A percentile compares a stretch with the other conserved stretches of the same genome.
Evolutionary conservation across 768 basidiomycete genomes (phyloP).

Genomic region (Tulasnella sp.): DNA sequence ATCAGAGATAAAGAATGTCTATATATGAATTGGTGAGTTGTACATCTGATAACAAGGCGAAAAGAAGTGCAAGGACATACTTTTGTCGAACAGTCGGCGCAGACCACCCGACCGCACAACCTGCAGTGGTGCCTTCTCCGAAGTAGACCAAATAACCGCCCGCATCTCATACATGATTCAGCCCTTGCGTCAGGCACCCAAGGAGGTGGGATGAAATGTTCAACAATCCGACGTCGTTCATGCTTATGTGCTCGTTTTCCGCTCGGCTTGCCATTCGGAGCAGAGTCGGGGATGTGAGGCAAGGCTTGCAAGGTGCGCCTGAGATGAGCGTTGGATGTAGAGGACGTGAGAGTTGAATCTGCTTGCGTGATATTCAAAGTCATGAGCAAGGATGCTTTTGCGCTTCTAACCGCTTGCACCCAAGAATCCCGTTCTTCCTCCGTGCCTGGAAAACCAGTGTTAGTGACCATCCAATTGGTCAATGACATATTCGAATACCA

Average conservation of each 20-base stretch:
- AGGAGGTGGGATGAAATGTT: slow-evolving; percentile 86
- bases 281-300: slow-evolving; percentile 61
- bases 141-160: slow-evolving; percentile 69
- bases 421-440: slow-evolving; percentile 66
- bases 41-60: slow-evolving; percentile 25
- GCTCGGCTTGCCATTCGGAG: slow-evolving; percentile 43
- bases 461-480: neutral
- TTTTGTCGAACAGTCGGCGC: slow-evolving; percentile 77
- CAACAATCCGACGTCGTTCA: slow-evolving; percentile 53
- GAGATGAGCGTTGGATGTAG: slow-evolving; percentile 73
- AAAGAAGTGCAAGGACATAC: slow-evolving; percentile 49
- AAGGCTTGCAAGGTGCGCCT: slow-evolving; percentile 73
- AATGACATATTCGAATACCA: slow-evolving; percentile 37
- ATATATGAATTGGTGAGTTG: neutral
- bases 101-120: slow-evolving; percentile 83
- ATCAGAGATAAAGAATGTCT: slow-evolving; percentile 87
- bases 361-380: slow-evolving; percentile 72
- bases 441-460: slow-evolving; percentile 47
- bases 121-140: slow-evolving; percentile 84
- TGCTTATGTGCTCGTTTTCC: slow-evolving; percentile 39
- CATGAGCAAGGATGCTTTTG: slow-evolving; percentile 71
- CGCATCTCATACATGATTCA: slow-evolving; percentile 85
- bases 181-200: slow-evolving; percentile 91
- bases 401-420: slow-evolving; percentile 66
- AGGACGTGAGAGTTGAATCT: slow-evolving; percentile 80